Conservation (phyloP, 257 asterid genomes). For the Rhazya stricta region DNA sequence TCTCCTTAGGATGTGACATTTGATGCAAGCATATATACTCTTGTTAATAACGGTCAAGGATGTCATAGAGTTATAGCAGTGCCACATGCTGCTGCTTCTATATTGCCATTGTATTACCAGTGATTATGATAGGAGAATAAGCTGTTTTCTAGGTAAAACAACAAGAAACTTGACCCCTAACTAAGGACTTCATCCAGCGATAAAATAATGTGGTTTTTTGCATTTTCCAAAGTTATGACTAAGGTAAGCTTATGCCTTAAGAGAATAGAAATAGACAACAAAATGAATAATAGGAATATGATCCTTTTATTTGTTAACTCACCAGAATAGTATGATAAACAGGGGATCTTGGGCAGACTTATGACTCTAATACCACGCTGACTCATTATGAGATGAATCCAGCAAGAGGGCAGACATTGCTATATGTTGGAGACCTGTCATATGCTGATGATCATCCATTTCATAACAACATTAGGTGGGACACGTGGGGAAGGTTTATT, state of each 20-base stretch:
- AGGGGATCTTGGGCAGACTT: slow-evolving; percentile 11
- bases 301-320: neutral
- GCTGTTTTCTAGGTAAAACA: neutral
- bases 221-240: neutral
- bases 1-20: neutral
- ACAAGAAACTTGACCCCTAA: neutral
- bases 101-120: neutral
- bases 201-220: neutral
- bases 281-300: neutral
- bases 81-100: neutral
- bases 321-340: neutral
- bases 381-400: neutral
- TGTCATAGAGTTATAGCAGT: neutral
- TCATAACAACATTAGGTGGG: slow-evolving; percentile 12
- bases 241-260: neutral
- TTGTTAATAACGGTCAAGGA: neutral
- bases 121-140: neutral
- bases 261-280: neutral
- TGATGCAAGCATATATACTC: neutral
- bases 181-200: neutral
- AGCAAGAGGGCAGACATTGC: slow-evolving; percentile 1
- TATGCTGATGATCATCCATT: slow-evolving; percentile 10
- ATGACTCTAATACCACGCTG: slow-evolving; percentile 2
- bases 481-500: slow-evolving; percentile 9
- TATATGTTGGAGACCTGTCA: slow-evolving; percentile 10